Base-by-base conservation (phyloP, 768 basidiomycete genomes). In the Kwoniella botswanensis region DNA sequence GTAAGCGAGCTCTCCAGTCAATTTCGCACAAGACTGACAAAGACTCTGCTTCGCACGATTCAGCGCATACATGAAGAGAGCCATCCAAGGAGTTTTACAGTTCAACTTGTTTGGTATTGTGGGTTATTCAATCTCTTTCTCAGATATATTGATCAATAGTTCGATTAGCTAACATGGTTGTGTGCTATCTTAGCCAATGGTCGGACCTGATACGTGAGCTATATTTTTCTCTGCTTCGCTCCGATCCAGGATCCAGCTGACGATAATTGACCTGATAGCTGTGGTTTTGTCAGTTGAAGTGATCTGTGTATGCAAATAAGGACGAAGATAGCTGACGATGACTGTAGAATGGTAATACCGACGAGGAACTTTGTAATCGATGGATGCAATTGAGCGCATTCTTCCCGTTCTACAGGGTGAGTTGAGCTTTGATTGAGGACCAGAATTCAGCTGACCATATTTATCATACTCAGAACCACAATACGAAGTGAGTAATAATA, bases 331-430 rank as follows among this genome's bases (percentile, higher is more conserved):
- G 52, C 57, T 68, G 24, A 62, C 61, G 18, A 13, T 7, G n/a
- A 15, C 1, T 7, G 11, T 56, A 74, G 71, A 62, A 67, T 71
- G 88, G 85, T 2, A 92, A 93, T 80, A 89, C 90, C 9, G 88
- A 92, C 74, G 92, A 93, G 81, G 91, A 93, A 79, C 86, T 93
- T 11, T 91, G 91, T 83, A 90, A 89, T 71, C 87, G 92, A 18
- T 93, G 92, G 92, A 92, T 92, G 91, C 89, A 90, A 80, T 86
- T 93, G n/a, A 86, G 90, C 3, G 92, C 92, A 1, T 93, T 93
- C 80, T 87, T 87, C 29, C 92, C 92, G 5, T 93, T 93, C 86
- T 92, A 88, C 82, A 86, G 92, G 55, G 64, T 59, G 53, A 43
- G 65, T 63, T 26, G 11, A 21, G 22, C 56, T 57, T 41, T 44